Conservation (phyloP, 163 green algal genomes). For the Dunaliella salina region DNA sequence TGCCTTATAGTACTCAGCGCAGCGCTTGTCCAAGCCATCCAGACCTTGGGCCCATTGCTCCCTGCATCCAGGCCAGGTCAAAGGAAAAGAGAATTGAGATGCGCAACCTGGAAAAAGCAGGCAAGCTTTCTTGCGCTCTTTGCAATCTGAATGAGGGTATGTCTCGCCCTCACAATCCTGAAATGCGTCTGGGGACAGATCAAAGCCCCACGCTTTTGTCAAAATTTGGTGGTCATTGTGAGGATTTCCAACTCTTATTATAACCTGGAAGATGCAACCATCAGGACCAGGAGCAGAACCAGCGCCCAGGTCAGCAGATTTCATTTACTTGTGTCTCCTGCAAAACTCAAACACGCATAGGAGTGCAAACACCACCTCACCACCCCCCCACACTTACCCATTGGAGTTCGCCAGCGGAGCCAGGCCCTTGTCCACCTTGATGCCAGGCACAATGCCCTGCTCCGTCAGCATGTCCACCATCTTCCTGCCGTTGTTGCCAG, state of each 20-base stretch:
- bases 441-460: slow-evolving; percentile 67
- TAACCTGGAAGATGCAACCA: too few relatives aligned
- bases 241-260: too few relatives aligned
- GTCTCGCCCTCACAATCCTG: too few relatives aligned
- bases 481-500: slow-evolving; percentile 67
- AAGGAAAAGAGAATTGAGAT: background rate
- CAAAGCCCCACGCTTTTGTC: too few relatives aligned
- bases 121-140: background rate
- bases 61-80: slow-evolving; percentile 42
- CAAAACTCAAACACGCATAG: too few relatives aligned
- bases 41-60: slow-evolving; percentile 97
- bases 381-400: slow-evolving; percentile 85
- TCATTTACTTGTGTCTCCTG: too few relatives aligned
- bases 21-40: slow-evolving; percentile 89
- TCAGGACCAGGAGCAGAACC: too few relatives aligned
- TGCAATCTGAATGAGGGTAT: too few relatives aligned
- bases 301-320: too few relatives aligned
- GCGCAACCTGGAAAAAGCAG: background rate
- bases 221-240: too few relatives aligned
- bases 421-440: slow-evolving; percentile 94
- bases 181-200: too few relatives aligned
- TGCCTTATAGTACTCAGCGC: slow-evolving; percentile 96
- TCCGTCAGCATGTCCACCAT: slow-evolving; percentile 85
- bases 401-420: slow-evolving; percentile 89
- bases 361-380: too few relatives aligned